Base-by-base conservation (phyloP, 192 early-diverging fungal genomes). In the Mycoemilia scoparia region DNA sequence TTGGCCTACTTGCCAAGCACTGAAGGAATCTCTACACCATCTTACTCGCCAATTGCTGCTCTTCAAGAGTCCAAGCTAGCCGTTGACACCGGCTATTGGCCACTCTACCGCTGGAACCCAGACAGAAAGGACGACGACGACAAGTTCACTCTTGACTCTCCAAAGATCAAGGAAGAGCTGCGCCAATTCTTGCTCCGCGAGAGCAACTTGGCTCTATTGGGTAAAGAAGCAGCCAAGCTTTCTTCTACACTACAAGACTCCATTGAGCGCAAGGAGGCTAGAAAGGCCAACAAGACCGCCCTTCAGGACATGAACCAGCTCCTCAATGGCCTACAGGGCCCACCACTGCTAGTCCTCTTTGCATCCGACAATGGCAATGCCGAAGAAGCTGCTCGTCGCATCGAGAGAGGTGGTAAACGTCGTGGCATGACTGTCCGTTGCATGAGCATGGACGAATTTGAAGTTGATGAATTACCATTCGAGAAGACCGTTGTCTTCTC, bases 101-200 rank as follows among this genome's bases (percentile, higher is more conserved):
- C 91, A 12, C 59, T 96, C 30, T 96, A 90, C 69, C 77, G 91
- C 44, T 96, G 84, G 84, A 79, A 87, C 51, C 90, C 90, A 35
- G 38, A 57, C 3, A 32, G 67, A 23, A 64, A 46, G 75, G 24
- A 79, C 76, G 12, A 29, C 24, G 25, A 36, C 9, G 6, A 13
- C 25, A 51, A 50, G 29, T 61, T 61, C 59, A 47, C 64, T 84
- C 84, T 49, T 60, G 78, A 50, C 71, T 77, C 50, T 61, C 86
- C 64, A 80, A 73, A 54, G 52, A 48, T 61, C 21, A 44, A 45
- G 14, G 61, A 67, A 21, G 77, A 85, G 41, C 53, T 96, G 16
- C 55, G 76, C 36, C 66, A 71, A 29, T 89, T 92, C 62, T 57
- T 96, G 37, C 67, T 77, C 30, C 74, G 79, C 23, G 87, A 89